These are phyloP conservation scores for Scorias spongiosa DNA, from an alignment of 2,329 filamentous ascomycete species.

Conservation along the genomic window DNA sequence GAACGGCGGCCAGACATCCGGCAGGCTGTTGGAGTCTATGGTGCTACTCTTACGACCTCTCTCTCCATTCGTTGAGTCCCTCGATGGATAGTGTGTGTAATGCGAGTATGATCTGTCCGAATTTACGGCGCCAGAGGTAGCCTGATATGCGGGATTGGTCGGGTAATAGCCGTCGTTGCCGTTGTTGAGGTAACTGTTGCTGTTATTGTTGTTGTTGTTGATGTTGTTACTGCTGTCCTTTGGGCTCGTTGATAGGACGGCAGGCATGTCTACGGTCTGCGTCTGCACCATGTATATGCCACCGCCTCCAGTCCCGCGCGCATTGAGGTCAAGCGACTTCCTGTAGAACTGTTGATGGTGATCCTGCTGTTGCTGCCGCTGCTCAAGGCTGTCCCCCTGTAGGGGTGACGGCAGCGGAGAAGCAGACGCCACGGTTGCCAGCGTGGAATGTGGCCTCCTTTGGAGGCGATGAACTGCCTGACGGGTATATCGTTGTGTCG, in stretches of 20 bases:
- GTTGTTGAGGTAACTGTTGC: conserved; percentile 1
- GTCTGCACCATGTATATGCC: conserved; percentile 27
- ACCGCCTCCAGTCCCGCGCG: conserved; percentile 6
- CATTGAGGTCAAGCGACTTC: conserved; percentile 19
- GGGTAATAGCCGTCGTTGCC: neutral
- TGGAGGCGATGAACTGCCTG: too few relatives aligned
- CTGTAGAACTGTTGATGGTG: conserved; percentile 4
- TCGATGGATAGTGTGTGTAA: neutral
- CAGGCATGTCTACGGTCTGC: conserved; percentile 34
- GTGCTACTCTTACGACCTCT: neutral
- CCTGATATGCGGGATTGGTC: neutral
- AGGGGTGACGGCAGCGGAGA: conserved; percentile 9
- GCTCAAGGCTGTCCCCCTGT: conserved; percentile 15
- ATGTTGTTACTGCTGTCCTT: neutral
- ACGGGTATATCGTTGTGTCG: too few relatives aligned
- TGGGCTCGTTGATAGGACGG: conserved; percentile 21
- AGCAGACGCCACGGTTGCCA: conserved; percentile 13
- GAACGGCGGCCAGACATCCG: conserved; percentile 15
- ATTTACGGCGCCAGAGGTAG: neutral
- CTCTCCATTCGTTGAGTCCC: neutral
- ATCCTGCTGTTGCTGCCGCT: neutral
- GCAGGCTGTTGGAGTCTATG: conserved; percentile 8
- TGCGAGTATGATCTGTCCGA: neutral
- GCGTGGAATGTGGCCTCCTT: neutral
- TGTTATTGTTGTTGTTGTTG: conserved; percentile 1